phyloP scores from a whole-genome alignment of 306 rosid genomes.

The Citrullus mucosospermus region DNA sequence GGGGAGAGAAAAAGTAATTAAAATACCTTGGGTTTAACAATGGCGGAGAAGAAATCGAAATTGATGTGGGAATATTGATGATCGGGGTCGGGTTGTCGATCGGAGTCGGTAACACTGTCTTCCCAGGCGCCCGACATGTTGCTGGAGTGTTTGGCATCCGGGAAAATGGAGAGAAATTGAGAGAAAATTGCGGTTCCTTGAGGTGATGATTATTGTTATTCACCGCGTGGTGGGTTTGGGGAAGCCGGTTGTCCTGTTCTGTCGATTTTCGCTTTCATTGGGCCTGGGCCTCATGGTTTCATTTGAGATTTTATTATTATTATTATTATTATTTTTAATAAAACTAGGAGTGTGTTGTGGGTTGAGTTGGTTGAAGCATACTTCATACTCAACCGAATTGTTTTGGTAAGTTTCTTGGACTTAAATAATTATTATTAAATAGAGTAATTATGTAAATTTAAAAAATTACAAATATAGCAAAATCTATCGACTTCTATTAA shows the following conservation, averaged over 20 bases:
- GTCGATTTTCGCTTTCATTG: background rate
- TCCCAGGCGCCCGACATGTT: conserved; percentile 52
- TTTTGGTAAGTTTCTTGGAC: no score
- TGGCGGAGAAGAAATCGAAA: conserved; percentile 52
- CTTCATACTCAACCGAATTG: no score
- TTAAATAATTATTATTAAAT: no score
- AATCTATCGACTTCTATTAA: no score
- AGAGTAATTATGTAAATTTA: no score
- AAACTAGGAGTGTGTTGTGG: no score
- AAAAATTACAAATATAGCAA: no score
- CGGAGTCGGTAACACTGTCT: conserved; percentile 11
- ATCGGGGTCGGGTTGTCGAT: conserved; percentile 19
- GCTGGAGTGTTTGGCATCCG: background rate
- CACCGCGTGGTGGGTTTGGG: background rate
- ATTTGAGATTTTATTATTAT: no score
- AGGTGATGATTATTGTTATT: background rate
- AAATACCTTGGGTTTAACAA: conserved; percentile 65
- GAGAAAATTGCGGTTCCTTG: background rate
- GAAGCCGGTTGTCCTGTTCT: background rate
- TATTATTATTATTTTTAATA: no score
- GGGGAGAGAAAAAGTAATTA: background rate
- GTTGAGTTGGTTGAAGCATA: no score
- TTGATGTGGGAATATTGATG: conserved; percentile 32
- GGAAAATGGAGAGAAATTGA: background rate
- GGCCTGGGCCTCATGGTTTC: background rate